Base-by-base conservation (phyloP, 371 early-diverging fungal genomes). In the Mortierella sp. region DNA sequence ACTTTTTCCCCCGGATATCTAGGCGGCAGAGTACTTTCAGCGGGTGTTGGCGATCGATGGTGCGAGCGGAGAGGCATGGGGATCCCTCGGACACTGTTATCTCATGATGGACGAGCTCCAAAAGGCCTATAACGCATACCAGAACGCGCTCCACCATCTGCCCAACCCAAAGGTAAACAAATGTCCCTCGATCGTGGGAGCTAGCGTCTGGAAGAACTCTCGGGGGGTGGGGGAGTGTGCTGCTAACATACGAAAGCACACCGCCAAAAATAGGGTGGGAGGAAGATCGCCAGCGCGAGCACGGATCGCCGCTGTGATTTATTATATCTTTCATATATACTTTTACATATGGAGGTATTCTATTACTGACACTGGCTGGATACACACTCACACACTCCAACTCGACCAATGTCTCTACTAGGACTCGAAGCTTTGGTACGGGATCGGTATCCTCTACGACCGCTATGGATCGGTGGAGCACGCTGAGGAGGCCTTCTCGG, bases 391-490 rank as follows among this genome's bases (percentile, higher is more conserved):
- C n/a, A 5, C 8, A 1, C 50, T 39, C 22, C 29, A 48, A 24
- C 9, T 69, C 48, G 8, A 16, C 14, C 6, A 7, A 47, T 19
- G 7, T 8, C 47, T 39, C 39, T 16, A 5, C 7, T 76, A 95
- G 92, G 99, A 98, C 73, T 97, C 99, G 4, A 98, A 97, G 80
- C 91, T 99, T 29, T 99, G 99, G 99, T 99, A 98, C 81, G 99
- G 98, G 41, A 97, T 99, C 64, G 99, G 98, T 22, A 98, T 98
- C 41, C 88, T 99, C 14, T 98, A 99, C 79, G 99, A 99, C 79
- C 94, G 98, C 13, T 98, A 97, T 79, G 97, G 97, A 9, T 96
- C 97, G 0, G 93, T 95, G 61, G 98, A 99, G 66, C 95, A 97
- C 81, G 99, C 99, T 9, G 98, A 98, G 87, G 98, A 98, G 79